Base-by-base conservation (phyloP, 2,329 filamentous ascomycete species). In the Dothidotthia symphoricarpi region DNA sequence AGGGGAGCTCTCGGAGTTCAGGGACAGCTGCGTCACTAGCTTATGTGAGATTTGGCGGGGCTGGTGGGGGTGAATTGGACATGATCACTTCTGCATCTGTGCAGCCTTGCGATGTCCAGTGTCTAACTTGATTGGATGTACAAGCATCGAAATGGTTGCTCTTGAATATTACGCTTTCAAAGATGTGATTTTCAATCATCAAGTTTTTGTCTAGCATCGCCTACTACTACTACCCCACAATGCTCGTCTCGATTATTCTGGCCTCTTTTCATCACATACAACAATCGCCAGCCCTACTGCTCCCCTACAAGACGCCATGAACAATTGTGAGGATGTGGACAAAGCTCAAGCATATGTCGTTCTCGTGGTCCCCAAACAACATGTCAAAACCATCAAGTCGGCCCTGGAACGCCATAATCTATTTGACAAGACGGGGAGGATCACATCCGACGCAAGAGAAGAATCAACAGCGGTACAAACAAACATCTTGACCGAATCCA, bases 321-420 rank as follows among this genome's bases (percentile, higher is more conserved):
- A 14, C 17, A 17, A 16, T 6, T 30, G 30, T 3, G 14, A 24
- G 6, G 8, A 26, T 14, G 16, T 13, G 11, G 17, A 22, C 7
- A n/a, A 17, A 25, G 16, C 14, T 4, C 16, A 27, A 9, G 16
- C 22, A 8, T 43, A 11, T 25, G 31, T 53, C 2, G 39, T 36
- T 3, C 17, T 67, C 4, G 2, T 63, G 2, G 67, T 69, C 2
- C 59, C 66, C 1, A 50, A 47, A 16, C 17, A 41, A 8, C 49
- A 62, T 10, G 68, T 71, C 24, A 71, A 71, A 36, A 49, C 32
- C 3, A 63, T 69, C 0, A 72, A 72, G 31, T 49, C 51, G 2
- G 57, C 57, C 2, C 43, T 72, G n/a, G 67, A 71, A 41, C 33
- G 34, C 8, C 31, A 34, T 6, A 52, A 48, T 6, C 26, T 43